phyloP scores from a whole-genome alignment of 2,329 filamentous ascomycete genomes.

The Arthroderma uncinatum region DNA sequence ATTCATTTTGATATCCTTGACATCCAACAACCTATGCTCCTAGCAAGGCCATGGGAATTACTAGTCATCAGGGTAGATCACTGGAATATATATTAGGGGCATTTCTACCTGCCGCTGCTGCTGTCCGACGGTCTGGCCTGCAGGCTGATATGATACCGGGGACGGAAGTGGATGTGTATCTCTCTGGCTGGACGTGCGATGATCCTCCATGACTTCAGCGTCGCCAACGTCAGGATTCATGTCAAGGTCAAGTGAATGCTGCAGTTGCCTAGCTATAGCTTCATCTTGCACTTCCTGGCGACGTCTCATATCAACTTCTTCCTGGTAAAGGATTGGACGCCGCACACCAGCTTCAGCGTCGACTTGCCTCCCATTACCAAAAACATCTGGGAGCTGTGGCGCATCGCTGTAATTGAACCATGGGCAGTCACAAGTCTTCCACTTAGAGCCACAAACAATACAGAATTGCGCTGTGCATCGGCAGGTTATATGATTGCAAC shows the following conservation, averaged over 20 bases:
- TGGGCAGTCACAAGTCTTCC: slow-evolving; percentile 74
- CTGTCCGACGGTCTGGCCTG: no score
- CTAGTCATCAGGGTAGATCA: no score
- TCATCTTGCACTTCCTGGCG: slow-evolving; percentile 42
- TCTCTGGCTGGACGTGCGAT: no score
- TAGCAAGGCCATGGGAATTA: no score
- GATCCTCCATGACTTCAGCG: not conserved
- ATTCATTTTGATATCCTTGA: no score
- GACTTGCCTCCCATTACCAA: slow-evolving; percentile 62
- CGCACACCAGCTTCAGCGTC: slow-evolving; percentile 13
- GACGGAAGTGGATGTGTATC: no score
- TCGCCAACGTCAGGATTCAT: not conserved
- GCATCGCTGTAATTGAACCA: slow-evolving; percentile 58
- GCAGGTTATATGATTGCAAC: slow-evolving; percentile 81
- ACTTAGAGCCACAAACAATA: slow-evolving; percentile 69
- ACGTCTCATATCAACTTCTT: slow-evolving; percentile 38
- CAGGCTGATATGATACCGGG: no score
- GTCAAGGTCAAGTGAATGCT: slow-evolving; percentile 18
- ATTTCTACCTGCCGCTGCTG: no score
- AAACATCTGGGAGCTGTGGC: slow-evolving; percentile 61
- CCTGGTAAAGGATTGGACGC: slow-evolving; percentile 33
- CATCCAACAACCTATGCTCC: no score
- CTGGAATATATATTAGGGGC: no score
- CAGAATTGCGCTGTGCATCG: slow-evolving; percentile 77
- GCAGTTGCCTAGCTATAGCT: slow-evolving; percentile 42